Percentiles rank a stretch among this genome's conserved stretches.
phyloP scores from a whole-genome alignment of 2,329 filamentous ascomycete genomes.

The Pochonia chlamydosporia region DNA sequence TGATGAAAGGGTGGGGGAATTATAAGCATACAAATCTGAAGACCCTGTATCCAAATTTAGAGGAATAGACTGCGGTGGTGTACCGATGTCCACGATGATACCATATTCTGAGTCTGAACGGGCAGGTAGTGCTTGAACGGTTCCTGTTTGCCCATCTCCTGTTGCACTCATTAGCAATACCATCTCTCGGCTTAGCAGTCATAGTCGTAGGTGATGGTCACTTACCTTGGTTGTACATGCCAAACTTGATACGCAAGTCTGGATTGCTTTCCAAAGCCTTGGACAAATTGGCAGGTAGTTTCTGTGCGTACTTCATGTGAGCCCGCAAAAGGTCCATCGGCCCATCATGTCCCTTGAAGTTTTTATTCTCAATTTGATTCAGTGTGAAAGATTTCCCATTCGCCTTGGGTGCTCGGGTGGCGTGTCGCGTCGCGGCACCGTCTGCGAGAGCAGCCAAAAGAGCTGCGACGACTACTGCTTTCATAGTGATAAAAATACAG shows the following conservation, averaged over 20 bases:
- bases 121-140: conserved; percentile 20
- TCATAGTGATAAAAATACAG: conserved; percentile 3
- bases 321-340: conserved; percentile 23
- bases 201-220: not conserved
- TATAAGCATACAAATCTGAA: conserved; percentile 38
- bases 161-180: not conserved
- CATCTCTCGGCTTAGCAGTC: not conserved
- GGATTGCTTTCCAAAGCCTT: conserved; percentile 17
- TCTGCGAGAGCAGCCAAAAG: conserved; percentile 9
- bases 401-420: not conserved
- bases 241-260: conserved; percentile 18
- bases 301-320: conserved; percentile 30
- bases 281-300: conserved; percentile 21
- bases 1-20: not conserved
- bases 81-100: conserved; percentile 58
- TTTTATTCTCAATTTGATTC: conserved; percentile 26
- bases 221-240: conserved; percentile 5
- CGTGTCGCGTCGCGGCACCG: conserved; percentile 2
- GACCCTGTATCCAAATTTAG: conserved; percentile 64
- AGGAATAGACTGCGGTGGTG: conserved; percentile 48
- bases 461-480: conserved; percentile 4
- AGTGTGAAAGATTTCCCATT: conserved; percentile 19
- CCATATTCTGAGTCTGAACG: conserved; percentile 51
- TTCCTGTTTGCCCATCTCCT: conserved; percentile 15
- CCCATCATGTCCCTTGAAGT: conserved; percentile 27